These are phyloP conservation scores for Monilinia polystroma DNA, from an alignment of 2,329 filamentous ascomycete species.

Conservation along the genomic window DNA sequence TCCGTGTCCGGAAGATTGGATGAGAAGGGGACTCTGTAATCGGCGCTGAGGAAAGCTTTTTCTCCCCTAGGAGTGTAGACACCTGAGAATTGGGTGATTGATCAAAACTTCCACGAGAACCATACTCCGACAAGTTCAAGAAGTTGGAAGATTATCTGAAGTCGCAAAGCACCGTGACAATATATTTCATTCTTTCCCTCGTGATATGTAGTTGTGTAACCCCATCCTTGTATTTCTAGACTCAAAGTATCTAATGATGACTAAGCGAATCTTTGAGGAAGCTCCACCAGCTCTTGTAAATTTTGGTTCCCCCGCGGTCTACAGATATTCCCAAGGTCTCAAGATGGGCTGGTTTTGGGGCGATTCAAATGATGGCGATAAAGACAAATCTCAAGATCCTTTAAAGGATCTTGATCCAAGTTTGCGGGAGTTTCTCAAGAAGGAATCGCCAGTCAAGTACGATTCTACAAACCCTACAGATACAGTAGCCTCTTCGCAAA, in stretches of 20 bases:
- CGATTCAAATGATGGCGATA: conserved; percentile 29
- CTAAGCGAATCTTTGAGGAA: not conserved
- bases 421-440: conserved; percentile 63
- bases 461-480: conserved; percentile 31
- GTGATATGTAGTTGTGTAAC: too few relatives aligned
- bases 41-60: not conserved
- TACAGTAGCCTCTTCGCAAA: conserved; percentile 23
- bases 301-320: conserved; percentile 13
- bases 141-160: not conserved
- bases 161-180: not conserved
- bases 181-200: not conserved
- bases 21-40: not conserved
- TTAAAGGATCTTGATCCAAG: conserved; percentile 62
- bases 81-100: too few relatives aligned
- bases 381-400: conserved; percentile 47
- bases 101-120: too few relatives aligned
- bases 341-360: conserved; percentile 43
- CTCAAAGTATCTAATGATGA: not conserved
- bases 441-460: conserved; percentile 60
- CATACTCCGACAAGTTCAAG: not conserved
- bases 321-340: conserved; percentile 1
- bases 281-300: conserved; percentile 4
- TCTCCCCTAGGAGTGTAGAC: too few relatives aligned
- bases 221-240: too few relatives aligned
- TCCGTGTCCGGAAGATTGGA: not conserved